Evolutionary conservation across 768 basidiomycete genomes (phyloP).

Genomic region (Kwoniella europaea): DNA sequence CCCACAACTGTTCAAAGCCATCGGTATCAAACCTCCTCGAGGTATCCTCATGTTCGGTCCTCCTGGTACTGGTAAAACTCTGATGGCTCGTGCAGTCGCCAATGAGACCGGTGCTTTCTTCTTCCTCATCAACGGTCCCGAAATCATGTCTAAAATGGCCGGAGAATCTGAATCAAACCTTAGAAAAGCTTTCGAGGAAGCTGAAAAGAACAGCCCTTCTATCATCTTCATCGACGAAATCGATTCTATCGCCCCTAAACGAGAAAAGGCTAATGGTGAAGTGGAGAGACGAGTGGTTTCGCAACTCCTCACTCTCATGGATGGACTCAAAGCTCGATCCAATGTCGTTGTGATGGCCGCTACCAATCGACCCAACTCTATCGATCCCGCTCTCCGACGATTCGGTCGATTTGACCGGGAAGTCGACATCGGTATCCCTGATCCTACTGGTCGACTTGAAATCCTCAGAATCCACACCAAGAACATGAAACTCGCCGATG

Average conservation of each 20-base stretch:
- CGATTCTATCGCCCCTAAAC: slow-evolving; percentile 98
- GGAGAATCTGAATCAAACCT: slow-evolving; percentile 97
- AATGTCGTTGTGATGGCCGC: slow-evolving; percentile 99
- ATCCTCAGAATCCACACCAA: slow-evolving; percentile 99
- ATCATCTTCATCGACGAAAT: slow-evolving; percentile 99
- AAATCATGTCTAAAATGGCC: slow-evolving; percentile 99
- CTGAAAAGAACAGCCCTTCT: slow-evolving; percentile 98
- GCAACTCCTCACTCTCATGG: slow-evolving; percentile 97
- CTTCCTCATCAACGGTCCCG: slow-evolving; percentile 99
- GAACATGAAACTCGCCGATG: slow-evolving; percentile 98
- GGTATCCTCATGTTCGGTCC: slow-evolving; percentile 99
- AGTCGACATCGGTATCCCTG: slow-evolving; percentile 98
- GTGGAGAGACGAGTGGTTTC: slow-evolving; percentile 99
- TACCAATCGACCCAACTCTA: slow-evolving; percentile 87
- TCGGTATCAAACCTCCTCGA: slow-evolving; percentile 99
- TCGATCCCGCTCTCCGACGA: slow-evolving; percentile 96
- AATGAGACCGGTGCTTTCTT: slow-evolving; percentile 99
- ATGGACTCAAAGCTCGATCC: slow-evolving; percentile 95
- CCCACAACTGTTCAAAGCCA: slow-evolving; percentile 99
- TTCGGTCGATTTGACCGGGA: slow-evolving; percentile 99
- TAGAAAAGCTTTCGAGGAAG: slow-evolving; percentile 98
- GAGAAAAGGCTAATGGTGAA: slow-evolving; percentile 99
- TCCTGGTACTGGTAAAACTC: slow-evolving; percentile 98
- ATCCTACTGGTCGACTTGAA: slow-evolving; percentile 97
- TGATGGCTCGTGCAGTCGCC: slow-evolving; percentile 99